Conservation (phyloP, 75 land plant species). For the Pinus albicaulis region DNA sequence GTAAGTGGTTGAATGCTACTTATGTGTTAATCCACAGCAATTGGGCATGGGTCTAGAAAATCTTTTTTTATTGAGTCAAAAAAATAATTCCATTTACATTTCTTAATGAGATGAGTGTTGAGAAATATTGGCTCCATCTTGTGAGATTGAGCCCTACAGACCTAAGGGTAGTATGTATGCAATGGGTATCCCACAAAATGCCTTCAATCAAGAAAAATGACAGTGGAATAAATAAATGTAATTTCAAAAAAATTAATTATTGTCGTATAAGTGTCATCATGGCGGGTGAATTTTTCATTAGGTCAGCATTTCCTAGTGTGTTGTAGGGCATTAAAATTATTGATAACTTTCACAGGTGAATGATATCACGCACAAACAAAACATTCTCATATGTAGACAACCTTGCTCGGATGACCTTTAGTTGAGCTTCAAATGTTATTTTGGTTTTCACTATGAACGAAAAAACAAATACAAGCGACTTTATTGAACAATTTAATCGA, state of each 20-base stretch:
- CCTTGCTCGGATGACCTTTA: not conserved
- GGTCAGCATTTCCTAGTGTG: not conserved
- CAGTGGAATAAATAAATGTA: not conserved
- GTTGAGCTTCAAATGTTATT: too few species aligned
- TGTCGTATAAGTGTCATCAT: not conserved
- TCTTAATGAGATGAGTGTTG: too few species aligned
- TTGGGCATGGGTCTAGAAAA: not conserved
- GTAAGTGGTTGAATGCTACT: not conserved
- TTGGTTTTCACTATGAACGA: too few species aligned
- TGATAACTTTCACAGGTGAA: not conserved
- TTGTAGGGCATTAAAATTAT: not conserved
- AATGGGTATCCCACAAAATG: too few species aligned
- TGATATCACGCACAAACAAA: not conserved
- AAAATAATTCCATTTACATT: too few species aligned
- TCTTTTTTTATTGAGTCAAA: not conserved
- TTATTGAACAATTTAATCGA: too few species aligned
- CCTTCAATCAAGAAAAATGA: not conserved
- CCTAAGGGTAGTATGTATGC: too few species aligned
- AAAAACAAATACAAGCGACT: too few species aligned
- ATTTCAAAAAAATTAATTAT: not conserved
- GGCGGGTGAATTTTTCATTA: not conserved
- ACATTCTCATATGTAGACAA: not conserved
- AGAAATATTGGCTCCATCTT: too few species aligned
- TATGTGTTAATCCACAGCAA: not conserved
- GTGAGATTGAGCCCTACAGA: too few species aligned